Evolutionary conservation across 148 eudicot genomes (phyloP).

Genomic region (Arctostaphylos glauca): DNA sequence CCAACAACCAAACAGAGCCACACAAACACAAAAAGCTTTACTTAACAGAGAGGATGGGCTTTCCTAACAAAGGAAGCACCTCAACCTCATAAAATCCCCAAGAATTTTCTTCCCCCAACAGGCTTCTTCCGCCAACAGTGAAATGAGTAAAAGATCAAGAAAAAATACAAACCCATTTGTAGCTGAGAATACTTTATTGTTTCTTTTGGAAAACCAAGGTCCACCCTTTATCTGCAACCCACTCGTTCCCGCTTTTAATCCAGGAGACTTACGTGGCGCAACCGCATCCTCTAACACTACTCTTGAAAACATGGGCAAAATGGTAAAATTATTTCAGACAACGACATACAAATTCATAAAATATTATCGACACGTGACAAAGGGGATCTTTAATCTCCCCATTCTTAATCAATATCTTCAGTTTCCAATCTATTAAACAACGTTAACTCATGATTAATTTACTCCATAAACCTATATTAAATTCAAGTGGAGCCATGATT

Average conservation of each 20-base stretch:
- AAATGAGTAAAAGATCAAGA: constrained; percentile 6
- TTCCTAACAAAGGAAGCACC: constrained; percentile 38
- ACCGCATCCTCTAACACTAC: constrained; percentile 29
- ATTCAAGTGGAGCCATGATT: neutral
- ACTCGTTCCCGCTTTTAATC: constrained; percentile 24
- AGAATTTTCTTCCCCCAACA: constrained; percentile 22
- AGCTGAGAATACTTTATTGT: neutral
- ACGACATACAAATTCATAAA: neutral
- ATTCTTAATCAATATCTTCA: neutral
- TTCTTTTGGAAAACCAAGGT: constrained; percentile 17
- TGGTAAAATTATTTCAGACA: neutral
- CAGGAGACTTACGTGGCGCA: constrained; percentile 48
- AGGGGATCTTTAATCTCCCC: neutral
- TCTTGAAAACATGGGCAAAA: constrained; percentile 16
- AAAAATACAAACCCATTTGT: constrained; percentile 36
- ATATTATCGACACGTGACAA: constrained; percentile 3
- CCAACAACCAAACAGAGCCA: constrained; percentile 38
- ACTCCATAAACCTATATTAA: neutral
- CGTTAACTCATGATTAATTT: neutral
- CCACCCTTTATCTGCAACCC: constrained; percentile 19
- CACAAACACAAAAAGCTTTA: constrained; percentile 22
- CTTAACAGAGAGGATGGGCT: constrained; percentile 18
- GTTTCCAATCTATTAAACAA: neutral
- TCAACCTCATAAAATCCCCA: constrained; percentile 27
- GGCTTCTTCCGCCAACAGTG: neutral